Base-by-base conservation (phyloP, 768 basidiomycete species). In the Pisolithus albus region DNA sequence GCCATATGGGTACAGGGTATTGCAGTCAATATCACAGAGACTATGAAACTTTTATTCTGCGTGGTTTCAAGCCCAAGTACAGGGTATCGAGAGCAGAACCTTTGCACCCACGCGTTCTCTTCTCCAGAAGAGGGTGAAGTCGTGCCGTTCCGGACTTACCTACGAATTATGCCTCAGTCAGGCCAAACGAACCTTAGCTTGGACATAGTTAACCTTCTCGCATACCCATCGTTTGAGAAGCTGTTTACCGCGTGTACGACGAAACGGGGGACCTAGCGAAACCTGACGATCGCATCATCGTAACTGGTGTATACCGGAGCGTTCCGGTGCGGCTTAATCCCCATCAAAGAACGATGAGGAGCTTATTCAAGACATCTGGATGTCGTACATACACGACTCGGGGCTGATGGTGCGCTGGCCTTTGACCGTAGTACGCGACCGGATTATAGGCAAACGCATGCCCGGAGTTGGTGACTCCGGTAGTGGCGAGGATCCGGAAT, bases 1-100 rank as follows among this genome's bases (percentile, higher is more conserved):
- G 92, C 92, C 21, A 91, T 99, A 54, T 99, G 96, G 95, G 96
- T 99, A 54, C 98, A 95, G 95, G 96, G 96, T 28, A 99, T 96
- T 0, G 94, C 91, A 1, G 93, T 99, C 60, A 88, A 90, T 57
- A 77, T 99, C 24, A 78, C 83, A 4, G 88, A 95, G 65, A 87
- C 89, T 11, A 96, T 97, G 89, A 86, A 84, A 60, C 69, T 86
- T 18, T 98, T 36, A 97, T 97, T 67, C 70, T 99, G 51, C 83
- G 80, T 45, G 88, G 91, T 0, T 99, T 97, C 79, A 97, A 96
- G 64, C 81, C 82, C 43, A 96, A 94, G 66, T 94, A 95, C 57
- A 83, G 92, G 19, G 71, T 80, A 30, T 64, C 78, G 82, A 37
- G 78, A 79, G 49, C 78, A 74, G 41, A 81, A 83, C 23, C 57